These are phyloP conservation scores for Debaryomyces psychrophilus DNA, from an alignment of 1,139 yeast species.

Conservation along the genomic window DNA sequence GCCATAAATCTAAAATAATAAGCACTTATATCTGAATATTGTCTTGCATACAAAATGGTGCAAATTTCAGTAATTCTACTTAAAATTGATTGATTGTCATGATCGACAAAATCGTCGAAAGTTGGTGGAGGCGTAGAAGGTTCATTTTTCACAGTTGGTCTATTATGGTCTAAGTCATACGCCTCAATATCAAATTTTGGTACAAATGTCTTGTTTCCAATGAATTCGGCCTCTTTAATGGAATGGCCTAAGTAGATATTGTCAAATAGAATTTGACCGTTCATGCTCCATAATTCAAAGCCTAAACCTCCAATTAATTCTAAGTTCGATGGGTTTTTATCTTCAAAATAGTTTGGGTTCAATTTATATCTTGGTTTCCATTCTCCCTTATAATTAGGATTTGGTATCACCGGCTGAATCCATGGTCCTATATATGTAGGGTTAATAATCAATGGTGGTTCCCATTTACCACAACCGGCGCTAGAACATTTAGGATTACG, in stretches of 20 bases:
- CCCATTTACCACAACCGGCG: conserved; percentile 74
- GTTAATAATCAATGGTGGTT: conserved; percentile 64
- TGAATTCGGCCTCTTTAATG: conserved; percentile 73
- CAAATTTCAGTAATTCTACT: conserved; percentile 23
- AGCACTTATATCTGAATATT: conserved; percentile 30
- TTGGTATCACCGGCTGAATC: conserved; percentile 65
- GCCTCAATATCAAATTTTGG: conserved; percentile 64
- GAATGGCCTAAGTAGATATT: conserved; percentile 87
- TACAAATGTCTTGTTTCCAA: conserved; percentile 76
- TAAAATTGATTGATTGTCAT: conserved; percentile 22
- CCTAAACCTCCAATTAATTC: conserved; percentile 81
- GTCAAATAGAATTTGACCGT: conserved; percentile 71
- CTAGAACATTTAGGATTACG: conserved; percentile 71
- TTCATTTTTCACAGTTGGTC: conserved; percentile 41
- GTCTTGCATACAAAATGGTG: conserved; percentile 23
- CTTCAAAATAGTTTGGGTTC: conserved; percentile 73
- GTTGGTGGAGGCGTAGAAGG: conserved; percentile 45
- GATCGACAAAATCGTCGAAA: conserved; percentile 41
- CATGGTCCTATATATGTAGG: conserved; percentile 78
- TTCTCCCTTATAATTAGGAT: conserved; percentile 77
- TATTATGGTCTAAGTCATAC: conserved; percentile 36
- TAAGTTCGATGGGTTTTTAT: conserved; percentile 58
- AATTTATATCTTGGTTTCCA: conserved; percentile 72
- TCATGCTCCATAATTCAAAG: conserved; percentile 91
- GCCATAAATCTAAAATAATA: conserved; percentile 40